phyloP scores from a whole-genome alignment of 2,329 filamentous ascomycete genomes.

The Coccinonectria pachysandricola region DNA sequence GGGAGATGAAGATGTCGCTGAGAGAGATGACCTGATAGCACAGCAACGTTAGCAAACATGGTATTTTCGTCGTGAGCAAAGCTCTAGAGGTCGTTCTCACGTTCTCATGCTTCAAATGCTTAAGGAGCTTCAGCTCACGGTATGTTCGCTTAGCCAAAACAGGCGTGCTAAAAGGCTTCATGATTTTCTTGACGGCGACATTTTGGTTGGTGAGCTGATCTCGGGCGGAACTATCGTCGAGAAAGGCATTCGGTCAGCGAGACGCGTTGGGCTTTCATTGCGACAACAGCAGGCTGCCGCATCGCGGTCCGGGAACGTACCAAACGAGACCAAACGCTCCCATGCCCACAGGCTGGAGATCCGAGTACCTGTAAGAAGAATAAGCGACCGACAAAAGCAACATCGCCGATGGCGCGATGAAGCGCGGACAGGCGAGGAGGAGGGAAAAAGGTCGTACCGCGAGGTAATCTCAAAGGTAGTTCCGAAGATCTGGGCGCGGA shows the following conservation, averaged over 20 bases:
- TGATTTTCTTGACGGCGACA: slow-evolving; percentile 99
- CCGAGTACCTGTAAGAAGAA: slow-evolving; percentile 63
- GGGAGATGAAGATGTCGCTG: slow-evolving; percentile 99
- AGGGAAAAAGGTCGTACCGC: slow-evolving; percentile 47
- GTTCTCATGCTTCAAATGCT: slow-evolving; percentile 95
- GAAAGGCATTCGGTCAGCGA: slow-evolving; percentile 3
- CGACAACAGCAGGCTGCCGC: background rate
- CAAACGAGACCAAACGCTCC: slow-evolving; percentile 97
- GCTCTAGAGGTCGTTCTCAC: slow-evolving; percentile 34
- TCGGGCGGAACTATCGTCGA: slow-evolving; percentile 74
- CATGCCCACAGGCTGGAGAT: slow-evolving; percentile 98
- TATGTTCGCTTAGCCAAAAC: slow-evolving; percentile 97
- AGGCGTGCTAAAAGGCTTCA: slow-evolving; percentile 99
- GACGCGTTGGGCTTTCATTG: background rate
- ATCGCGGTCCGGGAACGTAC: slow-evolving; percentile 39
- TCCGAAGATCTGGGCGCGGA: slow-evolving; percentile 97
- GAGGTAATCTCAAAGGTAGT: slow-evolving; percentile 99
- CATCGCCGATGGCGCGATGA: background rate
- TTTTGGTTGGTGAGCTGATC: slow-evolving; percentile 96
- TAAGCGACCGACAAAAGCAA: slow-evolving; percentile 7
- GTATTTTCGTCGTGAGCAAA: background rate
- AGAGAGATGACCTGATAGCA: slow-evolving; percentile 75
- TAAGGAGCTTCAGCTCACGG: slow-evolving; percentile 91
- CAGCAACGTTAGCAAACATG: slow-evolving; percentile 4
- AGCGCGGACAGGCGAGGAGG: background rate